Evolutionary conservation across 2,329 filamentous ascomycete genomes (phyloP).

Genomic region (Raffaelea deltoideospora): DNA sequence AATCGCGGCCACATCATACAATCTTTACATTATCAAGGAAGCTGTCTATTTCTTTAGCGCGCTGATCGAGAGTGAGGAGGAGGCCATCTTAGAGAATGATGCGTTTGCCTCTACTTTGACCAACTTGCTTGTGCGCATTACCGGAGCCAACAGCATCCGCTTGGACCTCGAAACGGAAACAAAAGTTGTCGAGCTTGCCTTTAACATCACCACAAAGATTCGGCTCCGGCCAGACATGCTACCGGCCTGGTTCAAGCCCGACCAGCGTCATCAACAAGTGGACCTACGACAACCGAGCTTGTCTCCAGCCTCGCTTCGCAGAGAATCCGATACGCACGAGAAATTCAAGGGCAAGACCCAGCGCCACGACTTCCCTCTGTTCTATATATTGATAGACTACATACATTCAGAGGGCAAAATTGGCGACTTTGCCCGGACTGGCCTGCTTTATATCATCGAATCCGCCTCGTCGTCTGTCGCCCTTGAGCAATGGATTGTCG

Average conservation of each 20-base stretch:
- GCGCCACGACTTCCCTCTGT: slow-evolving; percentile 85
- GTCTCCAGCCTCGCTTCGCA: slow-evolving; percentile 4
- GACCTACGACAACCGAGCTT: too few relatives aligned
- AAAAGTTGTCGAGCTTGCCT: slow-evolving; percentile 80
- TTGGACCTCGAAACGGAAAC: slow-evolving; percentile 70
- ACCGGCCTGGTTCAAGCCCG: slow-evolving; percentile 76
- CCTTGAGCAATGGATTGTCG: slow-evolving; percentile 90
- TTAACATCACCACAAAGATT: slow-evolving; percentile 95
- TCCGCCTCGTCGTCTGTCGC: slow-evolving; percentile 72
- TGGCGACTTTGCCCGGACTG: slow-evolving; percentile 90
- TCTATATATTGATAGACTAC: slow-evolving; percentile 91
- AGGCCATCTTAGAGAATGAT: slow-evolving; percentile 78
- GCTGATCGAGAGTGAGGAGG: slow-evolving; percentile 90
- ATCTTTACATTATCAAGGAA: slow-evolving; percentile 74
- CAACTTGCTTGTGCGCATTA: slow-evolving; percentile 67
- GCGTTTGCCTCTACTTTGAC: slow-evolving; percentile 79
- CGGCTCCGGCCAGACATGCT: slow-evolving; percentile 75
- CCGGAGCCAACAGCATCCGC: slow-evolving; percentile 57
- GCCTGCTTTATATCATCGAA: slow-evolving; percentile 89
- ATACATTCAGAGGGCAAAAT: slow-evolving; percentile 91
- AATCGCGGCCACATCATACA: slow-evolving; percentile 65
- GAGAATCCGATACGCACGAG: slow-evolving; percentile 47
- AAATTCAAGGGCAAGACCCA: slow-evolving; percentile 75
- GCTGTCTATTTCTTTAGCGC: slow-evolving; percentile 79
- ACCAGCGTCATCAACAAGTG: slow-evolving; percentile 17